Conservation (phyloP, 108 stramenopile species). For the Conticribra weissflogii region DNA sequence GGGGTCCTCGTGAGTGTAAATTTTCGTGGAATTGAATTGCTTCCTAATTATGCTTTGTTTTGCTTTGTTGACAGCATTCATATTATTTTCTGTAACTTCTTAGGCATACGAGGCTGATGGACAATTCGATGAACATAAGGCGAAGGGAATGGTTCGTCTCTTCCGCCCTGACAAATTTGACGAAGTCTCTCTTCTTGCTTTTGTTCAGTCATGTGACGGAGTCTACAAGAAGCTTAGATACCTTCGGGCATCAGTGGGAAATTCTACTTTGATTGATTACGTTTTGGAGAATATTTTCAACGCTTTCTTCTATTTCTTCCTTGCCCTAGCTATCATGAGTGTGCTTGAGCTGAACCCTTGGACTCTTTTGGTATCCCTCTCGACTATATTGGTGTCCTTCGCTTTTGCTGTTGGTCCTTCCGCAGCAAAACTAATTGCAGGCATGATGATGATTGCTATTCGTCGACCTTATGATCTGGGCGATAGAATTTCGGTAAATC, state of each 20-base stretch:
- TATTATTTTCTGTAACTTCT: no score
- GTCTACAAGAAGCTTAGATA: constrained; percentile 73
- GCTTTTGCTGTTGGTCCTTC: constrained; percentile 78
- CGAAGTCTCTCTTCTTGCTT: constrained; percentile 44
- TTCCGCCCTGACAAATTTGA: constrained; percentile 72
- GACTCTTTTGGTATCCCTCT: constrained; percentile 72
- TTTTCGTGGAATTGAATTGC: no score
- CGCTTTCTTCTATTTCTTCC: constrained; percentile 58
- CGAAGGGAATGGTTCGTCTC: constrained; percentile 56
- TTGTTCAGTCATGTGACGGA: constrained; percentile 58
- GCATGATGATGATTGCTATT: constrained; percentile 72
- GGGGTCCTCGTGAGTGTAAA: constrained; percentile 22
- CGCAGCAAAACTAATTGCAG: constrained; percentile 72
- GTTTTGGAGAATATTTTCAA: constrained; percentile 74
- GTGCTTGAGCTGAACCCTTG: constrained; percentile 74
- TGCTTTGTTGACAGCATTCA: neutral
- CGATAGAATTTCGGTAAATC: constrained; percentile 74
- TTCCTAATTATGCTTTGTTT: neutral
- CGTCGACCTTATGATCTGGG: constrained; percentile 84
- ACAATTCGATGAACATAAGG: constrained; percentile 50
- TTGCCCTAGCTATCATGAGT: constrained; percentile 52
- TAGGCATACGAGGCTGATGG: constrained; percentile 49
- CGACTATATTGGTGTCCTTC: constrained; percentile 70
- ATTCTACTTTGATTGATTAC: constrained; percentile 73
- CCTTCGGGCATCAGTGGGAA: constrained; percentile 62